Base-by-base conservation (phyloP, 805 yeast genomes). In the Nakazawaea populi region DNA sequence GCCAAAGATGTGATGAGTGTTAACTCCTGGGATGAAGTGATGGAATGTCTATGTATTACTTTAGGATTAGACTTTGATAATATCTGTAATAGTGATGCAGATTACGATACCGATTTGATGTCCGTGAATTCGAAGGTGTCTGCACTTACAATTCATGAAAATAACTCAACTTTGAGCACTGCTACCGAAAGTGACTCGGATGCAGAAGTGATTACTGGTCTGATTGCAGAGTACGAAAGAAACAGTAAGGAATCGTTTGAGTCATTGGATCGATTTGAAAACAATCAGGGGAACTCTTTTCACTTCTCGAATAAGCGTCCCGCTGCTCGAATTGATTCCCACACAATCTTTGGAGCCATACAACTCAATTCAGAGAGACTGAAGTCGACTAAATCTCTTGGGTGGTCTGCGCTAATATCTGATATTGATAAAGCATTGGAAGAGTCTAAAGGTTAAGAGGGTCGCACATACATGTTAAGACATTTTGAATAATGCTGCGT, bases 31-130 rank as follows among this genome's bases (percentile, higher is more conserved):
- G 67, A 64, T 30, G 69, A 67, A 42, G 64, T 60, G 1, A 68
- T 68, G 72, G 72, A 68, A 41, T 61, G 60, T 2, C 59, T 68
- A 5, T 68, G 71, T 48, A 52, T 52, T 5, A 47, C 51, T 11
- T 59, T 64, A 34, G 69, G 66, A 1, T 50, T 68, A 24, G 71
- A 67, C 37, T 68, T 68, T 55, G 70, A 66, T 41, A 49, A 32
- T 6, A 34, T 47, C 27, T 44, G 51, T 30, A 27, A 29, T 10
- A 46, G 48, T 40, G 43, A 32, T 18, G 24, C 36, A 24, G 48
- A 45, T n/a, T 7, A 11, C 4, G 42, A 45, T n/a, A 32, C 24
- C 24, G 48, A 39, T 32, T 32, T 35, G 32, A 29, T 37, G 12
- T 38, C 48, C 6, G n/a, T 43, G 14, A 34, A 14, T 10, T 29